phyloP scores from a whole-genome alignment of 805 yeast species.

The Metschnikowia anglica region DNA sequence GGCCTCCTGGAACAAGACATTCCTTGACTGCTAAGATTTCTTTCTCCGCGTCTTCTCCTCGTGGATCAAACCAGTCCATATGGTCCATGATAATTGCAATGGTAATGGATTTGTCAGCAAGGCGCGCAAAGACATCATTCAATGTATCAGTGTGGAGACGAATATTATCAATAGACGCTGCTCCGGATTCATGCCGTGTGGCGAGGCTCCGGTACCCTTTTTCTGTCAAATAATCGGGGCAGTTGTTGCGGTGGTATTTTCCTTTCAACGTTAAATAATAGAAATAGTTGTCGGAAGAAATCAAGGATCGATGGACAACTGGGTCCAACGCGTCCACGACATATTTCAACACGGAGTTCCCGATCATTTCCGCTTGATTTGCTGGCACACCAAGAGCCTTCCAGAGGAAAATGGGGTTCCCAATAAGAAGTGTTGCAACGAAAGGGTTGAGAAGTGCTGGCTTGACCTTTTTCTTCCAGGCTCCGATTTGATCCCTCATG shows the following conservation, averaged over 20 bases:
- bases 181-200: constrained; percentile 26
- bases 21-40: constrained; percentile 65
- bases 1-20: constrained; percentile 65
- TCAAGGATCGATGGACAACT: constrained; percentile 57
- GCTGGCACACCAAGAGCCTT: constrained; percentile 88
- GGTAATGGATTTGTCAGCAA: constrained; percentile 61
- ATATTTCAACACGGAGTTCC: constrained; percentile 65
- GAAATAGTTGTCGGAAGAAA: constrained; percentile 74
- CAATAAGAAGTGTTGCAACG: constrained; percentile 64
- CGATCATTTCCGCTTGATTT: constrained; percentile 81
- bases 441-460: constrained; percentile 72
- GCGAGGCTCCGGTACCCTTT: constrained; percentile 54
- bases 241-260: constrained; percentile 56
- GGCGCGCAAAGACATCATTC: constrained; percentile 69
- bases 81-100: constrained; percentile 87
- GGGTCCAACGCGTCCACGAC: constrained; percentile 81
- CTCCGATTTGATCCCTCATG: constrained; percentile 57
- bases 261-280: constrained; percentile 70
- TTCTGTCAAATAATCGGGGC: constrained; percentile 72
- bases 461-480: constrained; percentile 63
- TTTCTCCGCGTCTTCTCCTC: constrained; percentile 58
- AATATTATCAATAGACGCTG: constrained; percentile 62
- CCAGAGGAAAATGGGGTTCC: constrained; percentile 87
- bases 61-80: constrained; percentile 86
- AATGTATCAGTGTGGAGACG: constrained; percentile 78